Conservation (phyloP, 345 rosid species). For the Acer yangbiense region DNA sequence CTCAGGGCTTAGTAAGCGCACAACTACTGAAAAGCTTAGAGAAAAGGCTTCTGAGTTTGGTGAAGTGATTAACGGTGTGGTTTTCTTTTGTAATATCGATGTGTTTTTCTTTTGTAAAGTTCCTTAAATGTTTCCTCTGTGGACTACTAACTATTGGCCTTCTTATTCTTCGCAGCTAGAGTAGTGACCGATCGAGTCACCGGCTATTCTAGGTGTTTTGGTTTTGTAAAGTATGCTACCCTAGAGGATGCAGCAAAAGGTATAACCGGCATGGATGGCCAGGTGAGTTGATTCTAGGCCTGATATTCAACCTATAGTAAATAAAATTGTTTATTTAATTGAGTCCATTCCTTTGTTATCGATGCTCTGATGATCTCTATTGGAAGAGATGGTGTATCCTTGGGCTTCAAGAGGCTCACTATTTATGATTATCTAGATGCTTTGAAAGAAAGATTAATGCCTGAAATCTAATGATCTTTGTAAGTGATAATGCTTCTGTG, state of each 20-base stretch:
- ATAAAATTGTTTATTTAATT: background rate
- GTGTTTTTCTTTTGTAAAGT: background rate
- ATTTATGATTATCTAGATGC: background rate
- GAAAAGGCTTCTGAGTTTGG: slow-evolving; percentile 82
- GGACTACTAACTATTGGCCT: background rate
- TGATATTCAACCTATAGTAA: background rate
- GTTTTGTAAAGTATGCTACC: slow-evolving; percentile 80
- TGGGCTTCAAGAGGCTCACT: background rate
- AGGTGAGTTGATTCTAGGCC: slow-evolving; percentile 45
- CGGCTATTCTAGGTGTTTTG: slow-evolving; percentile 90
- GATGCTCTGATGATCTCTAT: background rate
- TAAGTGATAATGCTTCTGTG: background rate
- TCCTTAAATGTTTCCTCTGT: background rate
- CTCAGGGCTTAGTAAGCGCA: slow-evolving; percentile 86
- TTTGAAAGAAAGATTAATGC: background rate
- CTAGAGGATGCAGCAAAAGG: slow-evolving; percentile 87
- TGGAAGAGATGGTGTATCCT: background rate
- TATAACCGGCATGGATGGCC: slow-evolving; percentile 86
- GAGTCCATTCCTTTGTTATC: background rate
- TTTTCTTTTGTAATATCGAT: background rate
- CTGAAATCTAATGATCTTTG: background rate
- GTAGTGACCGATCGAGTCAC: slow-evolving; percentile 81
- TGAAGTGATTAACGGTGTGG: slow-evolving; percentile 76
- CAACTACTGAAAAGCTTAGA: slow-evolving; percentile 64
- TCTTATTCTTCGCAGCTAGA: slow-evolving; percentile 48